Base-by-base conservation (phyloP, 495 filamentous ascomycete genomes). In the Penicillium canariense region DNA sequence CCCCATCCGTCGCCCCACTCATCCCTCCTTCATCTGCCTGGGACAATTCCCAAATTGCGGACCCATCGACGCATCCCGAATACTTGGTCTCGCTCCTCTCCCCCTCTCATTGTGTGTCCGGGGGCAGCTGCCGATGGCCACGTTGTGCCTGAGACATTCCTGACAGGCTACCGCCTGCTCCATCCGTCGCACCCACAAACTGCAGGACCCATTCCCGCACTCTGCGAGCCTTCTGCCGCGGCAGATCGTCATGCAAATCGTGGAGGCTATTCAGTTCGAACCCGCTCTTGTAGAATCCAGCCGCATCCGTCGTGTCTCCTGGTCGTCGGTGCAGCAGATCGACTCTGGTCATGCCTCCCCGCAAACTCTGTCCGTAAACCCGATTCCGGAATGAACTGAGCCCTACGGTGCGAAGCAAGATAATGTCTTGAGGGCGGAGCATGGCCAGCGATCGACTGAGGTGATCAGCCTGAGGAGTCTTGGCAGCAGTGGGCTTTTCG, bases 341-440 rank as follows among this genome's bases (percentile, higher is more conserved):
- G 12, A 94, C 72, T 52, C 78, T 83, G 9, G 91, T 94, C 49
- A 86, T 76, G 30, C 84, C 84, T 63, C 81, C 81, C 34, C 87
- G 75, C 50, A 94, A 70, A 58, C 84, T 86, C 52, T 87, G 86
- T 17, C 90, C 91, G 63, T 92, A 88, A 2, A 95, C 90, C 63
- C 80, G 83, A 18, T 84, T 81, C 46, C 74, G 78, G 64, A 90
- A 96, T 25, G 77, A 80, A 47, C 80, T 80, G 20, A 96, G 71
- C n/a, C 86, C 91, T 12, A 96, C 83, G 56, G 88, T 89, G 42
- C 82, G 81, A 40, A 92, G 60, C 20, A 95, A 76, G 10, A 96
- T 75, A 20, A 96, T 82, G 66, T 96, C 90, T 47, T 81, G 81
- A 4, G 81, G 76, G 36, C 87, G 77, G 48, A 94, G 68, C 3